phyloP scores from a whole-genome alignment of 2,329 filamentous ascomycete genomes.

The Zopfia rhizophila region DNA sequence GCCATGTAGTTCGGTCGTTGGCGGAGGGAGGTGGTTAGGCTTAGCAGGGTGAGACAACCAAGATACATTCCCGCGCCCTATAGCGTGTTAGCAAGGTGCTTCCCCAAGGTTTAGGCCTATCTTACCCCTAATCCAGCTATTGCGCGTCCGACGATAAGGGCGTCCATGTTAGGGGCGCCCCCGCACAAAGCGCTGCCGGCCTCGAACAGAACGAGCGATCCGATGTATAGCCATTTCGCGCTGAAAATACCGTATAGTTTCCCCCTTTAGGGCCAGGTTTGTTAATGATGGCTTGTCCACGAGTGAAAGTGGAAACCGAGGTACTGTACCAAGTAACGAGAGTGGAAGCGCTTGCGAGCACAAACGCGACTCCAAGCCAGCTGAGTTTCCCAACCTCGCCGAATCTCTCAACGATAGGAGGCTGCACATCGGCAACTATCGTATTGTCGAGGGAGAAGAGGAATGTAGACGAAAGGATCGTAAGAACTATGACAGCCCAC shows the following conservation, averaged over 20 bases:
- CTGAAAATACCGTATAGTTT: constrained; percentile 58
- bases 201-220: constrained; percentile 34
- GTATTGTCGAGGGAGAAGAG: constrained; percentile 44
- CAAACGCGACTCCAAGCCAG: constrained; percentile 37
- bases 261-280: no score
- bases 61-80: constrained; percentile 57
- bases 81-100: no score
- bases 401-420: constrained; percentile 24
- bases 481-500: constrained; percentile 21
- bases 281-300: no score
- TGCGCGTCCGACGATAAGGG: constrained; percentile 55
- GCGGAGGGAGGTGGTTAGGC: constrained; percentile 32
- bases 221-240: constrained; percentile 56
- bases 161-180: constrained; percentile 41
- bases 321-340: constrained; percentile 22
- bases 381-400: constrained; percentile 25
- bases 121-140: constrained; percentile 59
- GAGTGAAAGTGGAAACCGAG: no score
- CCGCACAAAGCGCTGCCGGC: constrained; percentile 48
- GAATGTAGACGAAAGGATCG: constrained; percentile 24
- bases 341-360: constrained; percentile 19
- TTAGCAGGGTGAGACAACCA: constrained; percentile 38
- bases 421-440: constrained; percentile 38
- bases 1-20: constrained; percentile 46
- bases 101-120: no score